Percentiles rank a stretch among this genome's conserved stretches.
Evolutionary conservation across 2,329 filamentous ascomycete species (phyloP).

Genomic region (Epicoccum nigrum): DNA sequence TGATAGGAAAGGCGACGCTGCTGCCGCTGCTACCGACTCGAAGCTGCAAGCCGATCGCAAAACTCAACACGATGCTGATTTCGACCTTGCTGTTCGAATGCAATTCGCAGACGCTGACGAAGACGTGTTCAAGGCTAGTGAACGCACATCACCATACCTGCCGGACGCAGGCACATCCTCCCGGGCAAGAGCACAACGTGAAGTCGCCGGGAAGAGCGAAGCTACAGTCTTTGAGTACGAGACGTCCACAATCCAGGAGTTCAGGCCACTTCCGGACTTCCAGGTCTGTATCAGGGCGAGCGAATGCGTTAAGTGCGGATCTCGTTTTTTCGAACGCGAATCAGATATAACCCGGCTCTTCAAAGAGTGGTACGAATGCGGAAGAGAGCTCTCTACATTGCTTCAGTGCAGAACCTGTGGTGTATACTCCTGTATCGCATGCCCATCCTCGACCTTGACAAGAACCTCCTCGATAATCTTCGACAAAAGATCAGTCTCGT

Average conservation of each 20-base stretch:
- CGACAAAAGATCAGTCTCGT: constrained; percentile 24
- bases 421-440: constrained; percentile 25
- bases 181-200: not conserved
- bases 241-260: not conserved
- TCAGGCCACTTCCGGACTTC: constrained; percentile 20
- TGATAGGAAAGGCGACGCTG: not conserved
- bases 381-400: constrained; percentile 11
- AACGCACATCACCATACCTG: too few relatives aligned
- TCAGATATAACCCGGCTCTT: constrained; percentile 21
- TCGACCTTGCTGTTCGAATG: constrained; percentile 1
- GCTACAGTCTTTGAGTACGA: constrained; percentile 11
- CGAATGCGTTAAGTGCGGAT: constrained; percentile 21
- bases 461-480: constrained; percentile 5
- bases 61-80: constrained; percentile 4
- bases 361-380: constrained; percentile 22
- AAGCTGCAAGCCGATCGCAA: not conserved
- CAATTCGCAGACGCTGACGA: not conserved
- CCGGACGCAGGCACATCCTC: not conserved
- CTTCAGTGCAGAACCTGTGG: constrained; percentile 28
- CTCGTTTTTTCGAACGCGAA: constrained; percentile 14
- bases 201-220: not conserved
- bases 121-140: too few relatives aligned
- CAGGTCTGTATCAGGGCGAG: constrained; percentile 14
- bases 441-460: constrained; percentile 17
- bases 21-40: constrained; percentile 1